phyloP scores from a whole-genome alignment of 495 filamentous ascomycete species.

The Penicillium riverlandense region DNA sequence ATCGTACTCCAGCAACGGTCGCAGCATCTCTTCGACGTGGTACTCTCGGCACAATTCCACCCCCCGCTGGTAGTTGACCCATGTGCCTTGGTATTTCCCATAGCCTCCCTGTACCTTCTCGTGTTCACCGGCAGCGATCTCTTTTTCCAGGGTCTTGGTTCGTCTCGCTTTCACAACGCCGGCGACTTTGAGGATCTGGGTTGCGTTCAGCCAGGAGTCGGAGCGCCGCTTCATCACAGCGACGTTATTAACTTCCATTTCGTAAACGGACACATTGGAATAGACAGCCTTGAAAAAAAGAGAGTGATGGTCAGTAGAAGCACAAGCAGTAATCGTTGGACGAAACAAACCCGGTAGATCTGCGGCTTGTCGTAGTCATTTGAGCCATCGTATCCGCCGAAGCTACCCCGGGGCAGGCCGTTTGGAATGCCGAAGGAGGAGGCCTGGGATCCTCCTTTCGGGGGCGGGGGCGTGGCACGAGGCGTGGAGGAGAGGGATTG shows the following conservation, averaged over 20 bases:
- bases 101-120: slow-evolving; percentile 99
- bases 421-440: slow-evolving; percentile 41
- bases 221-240: slow-evolving; percentile 90
- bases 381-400: slow-evolving; percentile 37
- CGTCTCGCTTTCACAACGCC: slow-evolving; percentile 94
- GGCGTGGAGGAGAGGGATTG: slow-evolving; percentile 49
- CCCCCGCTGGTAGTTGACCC: slow-evolving; percentile 88
- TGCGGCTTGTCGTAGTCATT: slow-evolving; percentile 54
- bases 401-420: slow-evolving; percentile 27
- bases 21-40: slow-evolving; percentile 79
- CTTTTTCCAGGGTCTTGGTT: slow-evolving; percentile 95
- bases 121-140: slow-evolving; percentile 90
- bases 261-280: slow-evolving; percentile 90
- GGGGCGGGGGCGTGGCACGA: slow-evolving; percentile 42
- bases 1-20: slow-evolving; percentile 82
- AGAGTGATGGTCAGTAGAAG: slow-evolving; percentile 11
- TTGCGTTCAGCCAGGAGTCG: slow-evolving; percentile 92
- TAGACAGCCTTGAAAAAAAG: slow-evolving; percentile 67
- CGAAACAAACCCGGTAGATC: slow-evolving; percentile 63
- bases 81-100: slow-evolving; percentile 97
- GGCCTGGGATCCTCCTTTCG: slow-evolving; percentile 35
- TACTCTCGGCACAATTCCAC: slow-evolving; percentile 91
- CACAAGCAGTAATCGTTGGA: slow-evolving; percentile 5
- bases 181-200: slow-evolving; percentile 92
- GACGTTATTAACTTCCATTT: slow-evolving; percentile 90